phyloP scores from a whole-genome alignment of 2,329 filamentous ascomycete species.

The Claviceps capensis region DNA sequence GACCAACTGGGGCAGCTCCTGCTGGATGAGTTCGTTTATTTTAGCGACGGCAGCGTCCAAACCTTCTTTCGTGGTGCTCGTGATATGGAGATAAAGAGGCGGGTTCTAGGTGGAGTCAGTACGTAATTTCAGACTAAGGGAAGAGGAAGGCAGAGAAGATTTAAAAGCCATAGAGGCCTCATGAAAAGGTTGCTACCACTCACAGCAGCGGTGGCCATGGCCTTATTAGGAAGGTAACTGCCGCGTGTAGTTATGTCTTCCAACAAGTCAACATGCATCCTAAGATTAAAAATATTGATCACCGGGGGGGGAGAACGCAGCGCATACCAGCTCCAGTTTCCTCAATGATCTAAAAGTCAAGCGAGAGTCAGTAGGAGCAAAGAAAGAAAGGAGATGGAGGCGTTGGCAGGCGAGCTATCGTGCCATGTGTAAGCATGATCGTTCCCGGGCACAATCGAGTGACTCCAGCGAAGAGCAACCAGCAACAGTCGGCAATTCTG shows the following conservation, averaged over 20 bases:
- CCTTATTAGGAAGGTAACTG: conserved; percentile 94
- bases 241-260: conserved; percentile 97
- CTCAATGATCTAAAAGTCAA: conserved; percentile 94
- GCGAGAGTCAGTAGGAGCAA: conserved; percentile 90
- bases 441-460: conserved; percentile 24
- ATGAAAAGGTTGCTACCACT: conserved; percentile 21
- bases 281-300: conserved; percentile 13
- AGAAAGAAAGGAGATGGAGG: conserved; percentile 37
- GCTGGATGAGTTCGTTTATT: conserved; percentile 91
- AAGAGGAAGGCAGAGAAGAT: too few relatives aligned
- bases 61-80: conserved; percentile 82
- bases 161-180: too few relatives aligned
- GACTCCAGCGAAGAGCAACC: conserved; percentile 8
- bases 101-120: conserved; percentile 51
- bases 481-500: conserved; percentile 21
- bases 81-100: conserved; percentile 88
- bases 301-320: conserved; percentile 18
- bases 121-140: not conserved
- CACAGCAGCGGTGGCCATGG: conserved; percentile 87
- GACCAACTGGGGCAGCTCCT: conserved; percentile 87
- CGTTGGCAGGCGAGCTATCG: conserved; percentile 45
- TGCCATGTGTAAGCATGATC: conserved; percentile 59
- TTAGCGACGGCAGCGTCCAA: conserved; percentile 76
- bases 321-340: conserved; percentile 99
- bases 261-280: conserved; percentile 37